These are phyloP conservation scores for Vararia minispora DNA, from an alignment of 768 basidiomycete species.

Conservation along the genomic window DNA sequence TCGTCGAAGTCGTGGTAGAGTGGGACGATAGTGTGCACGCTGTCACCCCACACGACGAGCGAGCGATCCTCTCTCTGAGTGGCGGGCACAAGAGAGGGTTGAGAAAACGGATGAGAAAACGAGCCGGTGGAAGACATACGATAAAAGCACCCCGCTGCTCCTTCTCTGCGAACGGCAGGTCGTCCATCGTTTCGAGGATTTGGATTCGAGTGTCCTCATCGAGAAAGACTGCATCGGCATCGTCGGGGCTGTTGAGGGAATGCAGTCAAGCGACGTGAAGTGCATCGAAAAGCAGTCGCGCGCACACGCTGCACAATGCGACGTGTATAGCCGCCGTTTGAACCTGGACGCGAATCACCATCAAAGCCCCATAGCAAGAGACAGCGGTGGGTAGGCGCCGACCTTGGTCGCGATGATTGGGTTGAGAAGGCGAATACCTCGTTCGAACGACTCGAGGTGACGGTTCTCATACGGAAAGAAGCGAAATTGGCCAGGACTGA, in stretches of 20 bases:
- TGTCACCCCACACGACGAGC: conserved; percentile 74
- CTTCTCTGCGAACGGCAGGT: conserved; percentile 68
- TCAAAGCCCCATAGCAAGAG: no score
- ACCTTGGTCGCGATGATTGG: conserved; percentile 80
- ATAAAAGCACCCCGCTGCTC: conserved; percentile 85
- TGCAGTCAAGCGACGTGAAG: neutral
- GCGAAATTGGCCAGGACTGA: conserved; percentile 55
- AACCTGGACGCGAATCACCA: conserved; percentile 67
- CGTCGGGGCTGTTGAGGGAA: conserved; percentile 32
- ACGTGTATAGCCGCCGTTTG: conserved; percentile 70
- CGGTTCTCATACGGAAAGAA: conserved; percentile 78
- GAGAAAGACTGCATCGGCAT: conserved; percentile 50
- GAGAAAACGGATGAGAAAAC: neutral
- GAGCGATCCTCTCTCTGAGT: conserved; percentile 67
- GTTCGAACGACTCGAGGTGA: conserved; percentile 68
- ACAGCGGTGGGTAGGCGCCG: no score
- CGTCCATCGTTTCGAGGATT: conserved; percentile 58
- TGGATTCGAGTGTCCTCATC: conserved; percentile 77
- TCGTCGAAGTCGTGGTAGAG: conserved; percentile 58
- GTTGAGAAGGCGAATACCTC: conserved; percentile 59
- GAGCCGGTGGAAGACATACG: conserved; percentile 34
- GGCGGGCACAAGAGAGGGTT: conserved; percentile 3
- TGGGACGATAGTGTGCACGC: conserved; percentile 67
- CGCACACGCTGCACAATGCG: conserved; percentile 55
- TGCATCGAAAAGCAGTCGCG: no score